A percentile compares a stretch with the other conserved stretches of the same genome.
These are phyloP conservation scores for Boletus tylopilopsis DNA, from an alignment of 768 basidiomycete species.

Conservation along the genomic window DNA sequence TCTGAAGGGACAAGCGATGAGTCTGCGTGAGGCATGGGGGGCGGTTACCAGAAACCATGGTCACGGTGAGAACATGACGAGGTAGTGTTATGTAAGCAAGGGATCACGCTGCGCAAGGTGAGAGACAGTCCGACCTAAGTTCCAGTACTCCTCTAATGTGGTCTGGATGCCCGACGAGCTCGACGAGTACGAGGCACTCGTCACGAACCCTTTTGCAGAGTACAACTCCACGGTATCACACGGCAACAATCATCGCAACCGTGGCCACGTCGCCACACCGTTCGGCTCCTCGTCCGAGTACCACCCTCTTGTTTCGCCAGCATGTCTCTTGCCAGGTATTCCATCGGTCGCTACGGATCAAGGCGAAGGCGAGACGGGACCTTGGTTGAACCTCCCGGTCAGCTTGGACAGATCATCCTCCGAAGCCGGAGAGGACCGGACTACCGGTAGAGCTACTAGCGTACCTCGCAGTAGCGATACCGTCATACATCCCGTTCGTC, in stretches of 20 bases:
- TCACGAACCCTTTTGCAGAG: conserved; percentile 14
- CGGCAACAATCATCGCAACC: neutral
- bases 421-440: neutral
- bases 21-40: conserved; percentile 87
- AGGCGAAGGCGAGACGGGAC: conserved; percentile 2
- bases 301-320: conserved; percentile 18
- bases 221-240: neutral
- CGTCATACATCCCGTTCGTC: conserved; percentile 19
- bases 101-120: neutral
- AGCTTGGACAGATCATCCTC: neutral
- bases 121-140: conserved; percentile 1
- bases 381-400: conserved; percentile 3
- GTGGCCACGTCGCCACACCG: neutral
- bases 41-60: too few species aligned
- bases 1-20: conserved; percentile 63
- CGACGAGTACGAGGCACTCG: conserved; percentile 23
- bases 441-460: neutral
- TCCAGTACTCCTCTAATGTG: conserved; percentile 18
- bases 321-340: neutral
- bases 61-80: too few species aligned
- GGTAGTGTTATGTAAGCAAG: conserved; percentile 14
- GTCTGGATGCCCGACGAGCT: conserved; percentile 26
- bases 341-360: neutral
- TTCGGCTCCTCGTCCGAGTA: neutral
- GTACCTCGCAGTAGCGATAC: neutral